These are phyloP conservation scores for Babesia ovis DNA, from an alignment of 169 alveolate species.

Conservation along the genomic window DNA sequence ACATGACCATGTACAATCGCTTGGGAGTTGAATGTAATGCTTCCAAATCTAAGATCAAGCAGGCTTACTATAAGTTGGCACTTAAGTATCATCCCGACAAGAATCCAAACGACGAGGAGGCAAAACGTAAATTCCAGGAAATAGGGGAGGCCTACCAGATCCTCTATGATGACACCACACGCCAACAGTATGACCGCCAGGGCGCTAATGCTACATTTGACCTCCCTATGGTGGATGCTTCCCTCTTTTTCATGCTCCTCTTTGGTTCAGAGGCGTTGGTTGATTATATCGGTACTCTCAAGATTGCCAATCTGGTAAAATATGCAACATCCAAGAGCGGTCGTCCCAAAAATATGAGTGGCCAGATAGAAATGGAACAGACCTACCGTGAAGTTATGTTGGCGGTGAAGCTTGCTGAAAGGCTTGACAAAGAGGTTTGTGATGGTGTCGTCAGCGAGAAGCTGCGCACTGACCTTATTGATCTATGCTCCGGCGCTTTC, in stretches of 20 bases:
- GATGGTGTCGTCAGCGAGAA: conserved; percentile 37
- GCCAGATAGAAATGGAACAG: conserved; percentile 67
- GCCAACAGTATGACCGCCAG: conserved; percentile 64
- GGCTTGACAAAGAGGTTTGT: conserved; percentile 54
- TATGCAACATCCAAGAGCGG: conserved; percentile 32
- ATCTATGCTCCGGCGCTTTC: conserved; percentile 52
- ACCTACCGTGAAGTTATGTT: conserved; percentile 65
- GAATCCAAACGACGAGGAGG: conserved; percentile 74
- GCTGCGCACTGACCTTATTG: conserved; percentile 38
- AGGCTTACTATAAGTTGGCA: conserved; percentile 90
- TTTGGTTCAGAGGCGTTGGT: conserved; percentile 72
- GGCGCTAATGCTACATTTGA: conserved; percentile 62
- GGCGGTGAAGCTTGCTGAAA: conserved; percentile 62
- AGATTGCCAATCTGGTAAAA: conserved; percentile 54
- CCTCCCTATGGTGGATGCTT: conserved; percentile 61
- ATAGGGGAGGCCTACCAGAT: conserved; percentile 77
- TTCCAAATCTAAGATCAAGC: conserved; percentile 83
- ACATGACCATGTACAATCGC: conserved; percentile 67
- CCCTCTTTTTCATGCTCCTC: conserved; percentile 71
- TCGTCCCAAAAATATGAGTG: conserved; percentile 2
- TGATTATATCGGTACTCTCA: conserved; percentile 72
- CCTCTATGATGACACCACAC: conserved; percentile 58
- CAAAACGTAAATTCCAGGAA: conserved; percentile 73
- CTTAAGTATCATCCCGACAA: conserved; percentile 93
- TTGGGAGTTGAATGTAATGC: conserved; percentile 75